phyloP scores from a whole-genome alignment of 2,329 filamentous ascomycete species.

The Cylindrodendrum hubeiense region DNA sequence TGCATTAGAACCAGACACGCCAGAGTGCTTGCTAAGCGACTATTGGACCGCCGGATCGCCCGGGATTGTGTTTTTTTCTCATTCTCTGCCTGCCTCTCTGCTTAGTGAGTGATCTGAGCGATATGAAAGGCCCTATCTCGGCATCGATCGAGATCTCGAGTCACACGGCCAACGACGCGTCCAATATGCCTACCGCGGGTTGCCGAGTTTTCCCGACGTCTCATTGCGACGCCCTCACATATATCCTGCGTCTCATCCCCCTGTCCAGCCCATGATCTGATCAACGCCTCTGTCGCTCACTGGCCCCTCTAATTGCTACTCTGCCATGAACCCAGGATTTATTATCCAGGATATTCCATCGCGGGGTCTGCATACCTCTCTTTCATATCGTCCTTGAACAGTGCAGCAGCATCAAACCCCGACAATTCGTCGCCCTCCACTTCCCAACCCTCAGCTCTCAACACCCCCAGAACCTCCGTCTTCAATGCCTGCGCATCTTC shows the following conservation, averaged over 20 bases:
- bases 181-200: not conserved
- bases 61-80: not conserved
- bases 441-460: slow-evolving; percentile 3
- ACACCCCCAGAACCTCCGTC: not conserved
- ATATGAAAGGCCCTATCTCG: not conserved
- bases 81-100: not conserved
- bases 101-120: no score
- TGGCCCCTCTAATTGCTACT: no score
- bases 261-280: no score
- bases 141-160: not conserved
- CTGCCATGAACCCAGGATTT: no score
- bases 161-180: not conserved
- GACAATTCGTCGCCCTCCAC: slow-evolving; percentile 12
- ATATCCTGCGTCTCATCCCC: no score
- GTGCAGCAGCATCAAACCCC: not conserved
- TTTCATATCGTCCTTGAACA: slow-evolving; percentile 1
- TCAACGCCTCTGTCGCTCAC: no score
- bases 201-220: no score
- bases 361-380: not conserved
- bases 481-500: not conserved
- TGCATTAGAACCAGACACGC: not conserved
- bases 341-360: no score
- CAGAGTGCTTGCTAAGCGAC: not conserved
- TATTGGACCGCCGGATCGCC: not conserved
- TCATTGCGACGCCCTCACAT: no score